Evolutionary conservation across 495 filamentous ascomycete genomes (phyloP).

Genomic region (Lophiotrema nucula): DNA sequence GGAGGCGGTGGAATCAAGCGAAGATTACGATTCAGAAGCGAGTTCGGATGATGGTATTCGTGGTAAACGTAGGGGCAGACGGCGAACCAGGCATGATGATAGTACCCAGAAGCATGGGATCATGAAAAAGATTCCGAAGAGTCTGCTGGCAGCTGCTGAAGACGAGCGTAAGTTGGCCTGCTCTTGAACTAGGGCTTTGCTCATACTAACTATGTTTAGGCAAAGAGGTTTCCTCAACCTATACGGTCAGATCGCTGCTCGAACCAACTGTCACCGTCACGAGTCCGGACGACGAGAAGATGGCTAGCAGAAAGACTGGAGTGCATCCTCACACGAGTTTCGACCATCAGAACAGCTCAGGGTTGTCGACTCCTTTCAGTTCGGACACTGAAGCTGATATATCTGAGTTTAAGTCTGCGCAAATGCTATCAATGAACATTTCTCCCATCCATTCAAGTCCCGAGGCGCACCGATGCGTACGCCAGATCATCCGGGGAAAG

Average conservation of each 20-base stretch:
- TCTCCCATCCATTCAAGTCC: constrained; percentile 76
- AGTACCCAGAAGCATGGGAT: constrained; percentile 31
- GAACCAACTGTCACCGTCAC: constrained; percentile 66
- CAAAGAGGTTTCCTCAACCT: constrained; percentile 41
- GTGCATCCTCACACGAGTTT: constrained; percentile 83
- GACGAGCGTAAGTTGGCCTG: constrained; percentile 71
- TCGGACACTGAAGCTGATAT: constrained; percentile 86
- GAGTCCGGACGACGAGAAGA: constrained; percentile 57
- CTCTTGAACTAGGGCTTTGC: not conserved
- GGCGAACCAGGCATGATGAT: constrained; percentile 27
- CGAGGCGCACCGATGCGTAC: constrained; percentile 72
- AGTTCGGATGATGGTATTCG: constrained; percentile 52
- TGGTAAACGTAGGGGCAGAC: constrained; percentile 42
- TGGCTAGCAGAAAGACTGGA: constrained; percentile 56
- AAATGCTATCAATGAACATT: constrained; percentile 74
- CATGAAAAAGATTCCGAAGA: constrained; percentile 45
- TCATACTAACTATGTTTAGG: constrained; percentile 38
- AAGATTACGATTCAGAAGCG: constrained; percentile 32
- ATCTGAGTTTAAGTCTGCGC: constrained; percentile 78
- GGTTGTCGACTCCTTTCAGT: constrained; percentile 71
- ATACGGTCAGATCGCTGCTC: constrained; percentile 57
- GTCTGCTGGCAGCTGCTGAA: constrained; percentile 66
- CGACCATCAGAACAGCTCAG: constrained; percentile 67
- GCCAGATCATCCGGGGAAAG: constrained; percentile 85
- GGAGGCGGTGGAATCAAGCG: constrained; percentile 45